Conservation (phyloP, 805 yeast species). For the Wilhelminamyces savonicus region DNA sequence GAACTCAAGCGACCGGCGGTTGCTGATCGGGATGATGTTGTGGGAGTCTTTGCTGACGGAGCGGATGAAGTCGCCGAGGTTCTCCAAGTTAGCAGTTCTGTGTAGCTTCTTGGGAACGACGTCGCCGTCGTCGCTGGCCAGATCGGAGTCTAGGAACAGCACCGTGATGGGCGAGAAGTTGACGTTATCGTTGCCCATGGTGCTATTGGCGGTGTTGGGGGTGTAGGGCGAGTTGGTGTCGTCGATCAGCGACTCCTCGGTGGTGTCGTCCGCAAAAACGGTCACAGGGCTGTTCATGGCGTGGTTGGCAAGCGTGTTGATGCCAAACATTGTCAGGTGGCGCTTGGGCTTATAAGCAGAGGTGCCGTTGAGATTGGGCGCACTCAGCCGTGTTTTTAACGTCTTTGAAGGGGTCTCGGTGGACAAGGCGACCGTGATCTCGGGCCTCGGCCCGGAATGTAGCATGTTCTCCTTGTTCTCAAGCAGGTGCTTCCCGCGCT, state of each 20-base stretch:
- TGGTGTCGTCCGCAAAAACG: no score
- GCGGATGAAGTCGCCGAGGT: slow-evolving; percentile 11
- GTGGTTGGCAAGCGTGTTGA: no score
- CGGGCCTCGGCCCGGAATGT: no score
- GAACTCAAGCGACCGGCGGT: slow-evolving; percentile 15
- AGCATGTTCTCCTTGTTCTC: slow-evolving; percentile 11
- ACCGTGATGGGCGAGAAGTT: not conserved
- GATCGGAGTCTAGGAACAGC: slow-evolving; percentile 11
- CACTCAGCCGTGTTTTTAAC: slow-evolving; percentile 15
- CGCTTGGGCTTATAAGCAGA: not conserved
- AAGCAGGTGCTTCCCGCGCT: slow-evolving; percentile 1
- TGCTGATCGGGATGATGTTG: slow-evolving; percentile 9
- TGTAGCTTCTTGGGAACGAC: slow-evolving; percentile 4
- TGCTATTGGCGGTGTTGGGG: no score
- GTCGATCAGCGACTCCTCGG: no score
- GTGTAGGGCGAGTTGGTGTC: no score
- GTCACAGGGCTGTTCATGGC: no score
- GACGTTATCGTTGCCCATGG: no score
- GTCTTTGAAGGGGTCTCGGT: slow-evolving; percentile 2
- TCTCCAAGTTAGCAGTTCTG: slow-evolving; percentile 11
- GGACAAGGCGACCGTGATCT: no score
- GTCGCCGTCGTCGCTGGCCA: slow-evolving; percentile 1
- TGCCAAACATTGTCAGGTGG: no score
- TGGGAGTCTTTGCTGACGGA: slow-evolving; percentile 1
- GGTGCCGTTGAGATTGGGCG: slow-evolving; percentile 12